A percentile compares a stretch with the other conserved stretches of the same genome.
Evolutionary conservation across 768 basidiomycete species (phyloP).

Genomic region (Boletellus emodensis): DNA sequence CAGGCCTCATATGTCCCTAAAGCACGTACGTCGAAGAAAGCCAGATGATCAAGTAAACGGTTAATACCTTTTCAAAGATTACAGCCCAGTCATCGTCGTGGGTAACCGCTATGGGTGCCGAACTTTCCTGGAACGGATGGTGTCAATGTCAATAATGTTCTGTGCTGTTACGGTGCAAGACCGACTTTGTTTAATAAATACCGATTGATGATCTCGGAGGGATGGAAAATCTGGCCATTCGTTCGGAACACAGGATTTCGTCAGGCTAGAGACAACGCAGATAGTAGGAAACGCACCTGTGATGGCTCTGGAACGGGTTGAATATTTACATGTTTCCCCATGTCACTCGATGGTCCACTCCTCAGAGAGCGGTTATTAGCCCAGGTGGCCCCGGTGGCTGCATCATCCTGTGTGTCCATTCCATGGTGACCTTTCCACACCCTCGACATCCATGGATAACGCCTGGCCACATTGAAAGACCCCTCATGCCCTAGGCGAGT

Average conservation of each 20-base stretch:
- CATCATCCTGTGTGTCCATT: not conserved
- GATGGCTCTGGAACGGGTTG: not conserved
- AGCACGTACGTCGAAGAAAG: not conserved
- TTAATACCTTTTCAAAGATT: not conserved
- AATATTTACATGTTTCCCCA: not conserved
- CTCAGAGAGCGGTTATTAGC: too few relatives aligned
- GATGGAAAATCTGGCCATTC: slow-evolving; percentile 7
- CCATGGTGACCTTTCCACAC: not conserved
- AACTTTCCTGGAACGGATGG: not conserved
- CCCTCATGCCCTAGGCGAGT: not conserved
- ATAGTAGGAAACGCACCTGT: not conserved
- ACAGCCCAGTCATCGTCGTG: slow-evolving; percentile 7
- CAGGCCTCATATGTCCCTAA: not conserved
- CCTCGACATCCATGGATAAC: too few relatives aligned
- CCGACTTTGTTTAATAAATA: slow-evolving; percentile 1
- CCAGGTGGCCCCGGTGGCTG: too few relatives aligned
- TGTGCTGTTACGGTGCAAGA: too few relatives aligned
- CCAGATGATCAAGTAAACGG: too few relatives aligned
- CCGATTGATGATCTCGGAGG: slow-evolving; percentile 11
- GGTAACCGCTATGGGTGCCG: not conserved
- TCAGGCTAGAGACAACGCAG: too few relatives aligned
- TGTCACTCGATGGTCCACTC: too few relatives aligned
- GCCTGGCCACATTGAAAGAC: not conserved
- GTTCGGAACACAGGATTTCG: not conserved
- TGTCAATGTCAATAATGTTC: not conserved